Evolutionary conservation across 108 stramenopile species (phyloP).

Genomic region (Cyclostephanos invisitatus): DNA sequence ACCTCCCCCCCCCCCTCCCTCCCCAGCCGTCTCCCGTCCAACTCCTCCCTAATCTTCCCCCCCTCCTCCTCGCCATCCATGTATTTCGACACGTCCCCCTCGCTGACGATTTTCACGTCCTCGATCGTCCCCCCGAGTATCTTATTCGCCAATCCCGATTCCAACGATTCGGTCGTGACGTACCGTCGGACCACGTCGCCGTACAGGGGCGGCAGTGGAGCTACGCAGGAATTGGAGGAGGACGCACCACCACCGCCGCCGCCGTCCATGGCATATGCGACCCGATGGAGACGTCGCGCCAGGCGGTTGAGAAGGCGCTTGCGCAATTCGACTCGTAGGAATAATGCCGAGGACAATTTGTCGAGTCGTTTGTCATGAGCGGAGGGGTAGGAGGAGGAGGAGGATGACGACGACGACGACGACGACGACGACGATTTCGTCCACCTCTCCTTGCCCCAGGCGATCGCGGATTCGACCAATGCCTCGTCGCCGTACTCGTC

Average conservation of each 20-base stretch:
- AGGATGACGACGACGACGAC: neutral
- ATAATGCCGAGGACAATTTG: conserved; percentile 59
- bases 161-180: conserved; percentile 1
- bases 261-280: conserved; percentile 72
- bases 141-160: conserved; percentile 3
- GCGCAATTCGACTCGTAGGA: conserved; percentile 69
- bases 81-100: conserved; percentile 24
- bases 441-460: too few relatives aligned
- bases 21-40: conserved; percentile 16
- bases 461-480: conserved; percentile 3
- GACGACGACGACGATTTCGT: neutral
- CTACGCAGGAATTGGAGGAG: neutral
- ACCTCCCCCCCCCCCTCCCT: neutral
- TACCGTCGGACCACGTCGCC: conserved; percentile 39
- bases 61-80: conserved; percentile 8
- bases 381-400: too few relatives aligned
- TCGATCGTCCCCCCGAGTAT: neutral
- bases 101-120: conserved; percentile 9
- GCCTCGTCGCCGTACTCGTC: conserved; percentile 36
- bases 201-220: conserved; percentile 35
- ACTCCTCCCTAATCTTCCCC: neutral
- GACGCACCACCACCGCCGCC: conserved; percentile 6
- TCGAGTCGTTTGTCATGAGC: conserved; percentile 34
- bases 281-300: conserved; percentile 65
- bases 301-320: conserved; percentile 71